Conservation (phyloP, 106 monocot species). For the Acorus calamus region DNA sequence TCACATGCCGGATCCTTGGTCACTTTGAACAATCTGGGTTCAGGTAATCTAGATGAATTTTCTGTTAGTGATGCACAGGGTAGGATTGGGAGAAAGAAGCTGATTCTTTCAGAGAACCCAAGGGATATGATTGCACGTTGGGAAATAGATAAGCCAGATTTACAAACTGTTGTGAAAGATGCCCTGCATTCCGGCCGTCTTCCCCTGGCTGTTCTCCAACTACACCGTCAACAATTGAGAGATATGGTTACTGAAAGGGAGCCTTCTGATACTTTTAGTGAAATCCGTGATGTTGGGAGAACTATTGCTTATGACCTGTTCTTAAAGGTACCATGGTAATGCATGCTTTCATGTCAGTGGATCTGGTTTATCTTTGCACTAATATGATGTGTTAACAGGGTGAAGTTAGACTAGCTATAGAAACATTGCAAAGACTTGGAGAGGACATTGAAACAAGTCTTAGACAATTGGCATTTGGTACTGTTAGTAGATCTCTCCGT, state of each 20-base stretch:
- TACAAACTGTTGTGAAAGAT: constrained; percentile 74
- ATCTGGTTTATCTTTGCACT: not conserved
- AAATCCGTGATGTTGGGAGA: constrained; percentile 65
- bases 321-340: constrained; percentile 47
- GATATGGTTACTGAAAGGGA: constrained; percentile 39
- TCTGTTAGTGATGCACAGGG: constrained; percentile 8
- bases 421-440: constrained; percentile 72
- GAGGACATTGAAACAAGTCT: constrained; percentile 72
- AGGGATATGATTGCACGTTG: constrained; percentile 79
- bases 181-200: constrained; percentile 70
- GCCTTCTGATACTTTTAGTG: constrained; percentile 54
- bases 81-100: constrained; percentile 12
- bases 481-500: constrained; percentile 72
- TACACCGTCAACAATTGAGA: constrained; percentile 54
- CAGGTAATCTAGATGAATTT: constrained; percentile 8
- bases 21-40: not conserved
- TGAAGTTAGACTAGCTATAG: constrained; percentile 66
- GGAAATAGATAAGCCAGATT: constrained; percentile 53
- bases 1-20: constrained; percentile 22
- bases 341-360: not conserved
- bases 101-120: constrained; percentile 39
- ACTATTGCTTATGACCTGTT: constrained; percentile 87
- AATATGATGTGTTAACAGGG: constrained; percentile 44
- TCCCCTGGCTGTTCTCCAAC: constrained; percentile 78
- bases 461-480: constrained; percentile 75